Evolutionary conservation across 1,284 basidiomycete species (phyloP).

Genomic region (Ceratobasidium sp.): DNA sequence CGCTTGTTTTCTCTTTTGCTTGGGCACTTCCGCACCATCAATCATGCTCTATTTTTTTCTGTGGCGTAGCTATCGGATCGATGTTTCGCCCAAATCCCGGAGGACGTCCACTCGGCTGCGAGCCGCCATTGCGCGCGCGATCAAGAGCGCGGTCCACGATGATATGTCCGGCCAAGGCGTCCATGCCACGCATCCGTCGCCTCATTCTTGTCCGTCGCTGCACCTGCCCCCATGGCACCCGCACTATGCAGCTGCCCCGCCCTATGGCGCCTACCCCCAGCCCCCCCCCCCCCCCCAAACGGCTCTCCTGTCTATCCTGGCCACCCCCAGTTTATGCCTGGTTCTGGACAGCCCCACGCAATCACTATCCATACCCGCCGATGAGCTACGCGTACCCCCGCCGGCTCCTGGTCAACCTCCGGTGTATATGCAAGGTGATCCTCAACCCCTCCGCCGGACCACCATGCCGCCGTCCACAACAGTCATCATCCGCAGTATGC

Average conservation of each 20-base stretch:
- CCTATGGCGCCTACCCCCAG: conserved; percentile 39
- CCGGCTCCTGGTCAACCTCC: conserved; percentile 34
- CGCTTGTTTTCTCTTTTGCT: conserved; percentile 7
- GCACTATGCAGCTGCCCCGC: conserved; percentile 28
- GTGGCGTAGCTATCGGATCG: conserved; percentile 50
- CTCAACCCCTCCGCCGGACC: conserved; percentile 23
- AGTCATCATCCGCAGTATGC: conserved; percentile 39
- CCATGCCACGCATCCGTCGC: conserved; percentile 30
- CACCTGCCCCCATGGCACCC: conserved; percentile 29
- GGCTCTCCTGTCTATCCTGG: conserved; percentile 34
- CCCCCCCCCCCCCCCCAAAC: conserved; percentile 33
- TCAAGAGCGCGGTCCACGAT: conserved; percentile 44
- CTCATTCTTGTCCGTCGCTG: conserved; percentile 27
- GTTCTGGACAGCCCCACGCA: conserved; percentile 26
- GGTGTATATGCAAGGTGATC: conserved; percentile 28
- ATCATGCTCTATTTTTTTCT: conserved; percentile 14
- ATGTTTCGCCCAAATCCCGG: conserved; percentile 49
- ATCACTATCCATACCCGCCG: conserved; percentile 24
- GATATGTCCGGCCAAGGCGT: conserved; percentile 18
- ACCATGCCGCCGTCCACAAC: conserved; percentile 32
- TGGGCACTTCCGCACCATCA: conserved; percentile 1
- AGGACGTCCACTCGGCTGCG: conserved; percentile 49
- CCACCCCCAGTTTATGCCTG: conserved; percentile 37
- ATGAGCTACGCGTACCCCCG: conserved; percentile 39
- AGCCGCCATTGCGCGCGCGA: conserved; percentile 49